Percentiles rank a stretch among this genome's conserved stretches.
Evolutionary conservation across 1,139 yeast species (phyloP).

Genomic region (Zygoascus hellenicus): DNA sequence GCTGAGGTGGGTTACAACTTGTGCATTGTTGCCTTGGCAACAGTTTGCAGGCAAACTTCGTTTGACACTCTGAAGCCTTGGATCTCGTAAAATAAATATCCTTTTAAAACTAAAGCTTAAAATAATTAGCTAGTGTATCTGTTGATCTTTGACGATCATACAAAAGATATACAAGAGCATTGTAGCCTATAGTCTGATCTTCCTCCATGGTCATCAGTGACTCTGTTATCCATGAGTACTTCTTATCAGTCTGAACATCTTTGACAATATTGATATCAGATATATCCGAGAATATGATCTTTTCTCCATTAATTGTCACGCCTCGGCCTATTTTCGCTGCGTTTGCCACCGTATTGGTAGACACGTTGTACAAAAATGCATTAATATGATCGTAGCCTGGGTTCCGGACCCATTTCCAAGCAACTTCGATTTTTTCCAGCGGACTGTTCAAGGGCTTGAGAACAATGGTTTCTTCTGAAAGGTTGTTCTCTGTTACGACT

Average conservation of each 20-base stretch:
- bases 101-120: background rate
- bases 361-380: slow-evolving; percentile 6
- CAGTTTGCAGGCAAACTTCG: too few relatives aligned
- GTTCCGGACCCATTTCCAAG: slow-evolving; percentile 24
- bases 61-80: too few relatives aligned
- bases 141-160: slow-evolving; percentile 1
- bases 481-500: slow-evolving; percentile 26
- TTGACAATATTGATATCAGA: background rate
- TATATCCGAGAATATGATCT: slow-evolving; percentile 7
- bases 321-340: slow-evolving; percentile 5
- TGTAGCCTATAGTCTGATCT: background rate
- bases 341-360: slow-evolving; percentile 3
- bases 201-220: background rate
- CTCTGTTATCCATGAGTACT: slow-evolving; percentile 4
- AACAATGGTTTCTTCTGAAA: slow-evolving; percentile 21
- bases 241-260: background rate
- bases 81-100: background rate
- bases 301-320: slow-evolving; percentile 7
- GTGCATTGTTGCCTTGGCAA: background rate
- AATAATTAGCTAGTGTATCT: slow-evolving; percentile 1
- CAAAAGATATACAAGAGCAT: background rate
- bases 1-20: slow-evolving; percentile 3
- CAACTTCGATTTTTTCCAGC: slow-evolving; percentile 23
- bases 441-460: slow-evolving; percentile 15
- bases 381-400: slow-evolving; percentile 12